A percentile compares a stretch with the other conserved stretches of the same genome.
Evolutionary conservation across 805 yeast species (phyloP).

Genomic region (Brettanomyces custersianus): DNA sequence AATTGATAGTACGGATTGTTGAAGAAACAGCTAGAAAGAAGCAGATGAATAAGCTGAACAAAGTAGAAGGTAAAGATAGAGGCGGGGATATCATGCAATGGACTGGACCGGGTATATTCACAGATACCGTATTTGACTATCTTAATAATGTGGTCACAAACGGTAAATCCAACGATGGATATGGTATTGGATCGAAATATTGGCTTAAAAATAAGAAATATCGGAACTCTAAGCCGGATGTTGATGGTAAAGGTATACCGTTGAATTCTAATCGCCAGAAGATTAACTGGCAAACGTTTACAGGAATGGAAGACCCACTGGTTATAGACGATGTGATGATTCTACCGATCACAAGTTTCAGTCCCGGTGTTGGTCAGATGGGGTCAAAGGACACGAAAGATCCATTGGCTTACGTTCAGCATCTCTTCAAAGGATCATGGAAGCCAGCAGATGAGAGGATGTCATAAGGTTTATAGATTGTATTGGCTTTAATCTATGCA

Average conservation of each 20-base stretch:
- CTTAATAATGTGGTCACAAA: conserved; percentile 48
- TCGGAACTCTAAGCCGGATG: conserved; percentile 14
- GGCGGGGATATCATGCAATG: conserved; percentile 84
- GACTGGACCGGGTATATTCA: conserved; percentile 97
- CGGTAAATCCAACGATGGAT: conserved; percentile 25
- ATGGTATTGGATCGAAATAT: conserved; percentile 23
- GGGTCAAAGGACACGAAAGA: conserved; percentile 38
- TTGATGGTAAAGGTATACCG: conserved; percentile 17
- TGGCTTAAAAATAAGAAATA: conserved; percentile 18
- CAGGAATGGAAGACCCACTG: conserved; percentile 46
- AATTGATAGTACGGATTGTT: conserved; percentile 70
- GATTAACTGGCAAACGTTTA: conserved; percentile 57
- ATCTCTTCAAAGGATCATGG: conserved; percentile 62
- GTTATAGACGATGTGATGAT: conserved; percentile 60
- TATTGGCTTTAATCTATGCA: too few relatives aligned
- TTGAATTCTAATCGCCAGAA: conserved; percentile 13
- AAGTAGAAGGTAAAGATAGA: conserved; percentile 46
- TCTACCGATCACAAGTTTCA: conserved; percentile 61
- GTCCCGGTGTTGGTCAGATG: conserved; percentile 66
- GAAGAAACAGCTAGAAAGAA: conserved; percentile 58
- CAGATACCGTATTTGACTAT: conserved; percentile 76
- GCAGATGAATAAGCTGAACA: conserved; percentile 34
- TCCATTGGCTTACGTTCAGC: conserved; percentile 49
- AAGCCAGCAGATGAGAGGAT: conserved; percentile 27
- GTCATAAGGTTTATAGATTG: conserved; percentile 1